Conservation (phyloP, 345 rosid genomes). For the Dovyalis caffra region DNA sequence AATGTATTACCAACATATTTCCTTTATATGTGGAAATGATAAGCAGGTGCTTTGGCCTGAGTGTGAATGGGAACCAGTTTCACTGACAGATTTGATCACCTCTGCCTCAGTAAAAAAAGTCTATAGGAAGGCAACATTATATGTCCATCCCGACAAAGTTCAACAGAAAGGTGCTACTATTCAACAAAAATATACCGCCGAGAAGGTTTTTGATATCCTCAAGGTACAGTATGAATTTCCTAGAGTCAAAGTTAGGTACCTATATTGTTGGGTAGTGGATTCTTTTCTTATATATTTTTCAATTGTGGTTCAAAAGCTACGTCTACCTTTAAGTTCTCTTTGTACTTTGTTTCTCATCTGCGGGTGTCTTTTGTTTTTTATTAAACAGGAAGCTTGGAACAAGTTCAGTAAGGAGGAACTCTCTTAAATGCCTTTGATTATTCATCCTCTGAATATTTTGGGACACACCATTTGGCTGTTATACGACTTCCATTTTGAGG, state of each 20-base stretch:
- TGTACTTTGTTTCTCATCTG: background rate
- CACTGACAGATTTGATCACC: constrained; percentile 84
- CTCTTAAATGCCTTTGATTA: constrained; percentile 17
- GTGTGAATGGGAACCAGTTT: constrained; percentile 83
- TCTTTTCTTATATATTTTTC: background rate
- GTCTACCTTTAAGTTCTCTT: background rate
- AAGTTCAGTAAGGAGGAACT: constrained; percentile 62
- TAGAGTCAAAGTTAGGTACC: background rate
- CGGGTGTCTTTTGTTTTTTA: constrained; percentile 1
- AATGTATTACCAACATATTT: constrained; percentile 2
- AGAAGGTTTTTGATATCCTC: constrained; percentile 93
- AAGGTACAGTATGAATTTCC: constrained; percentile 46
- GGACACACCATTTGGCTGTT: background rate
- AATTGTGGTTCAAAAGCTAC: background rate
- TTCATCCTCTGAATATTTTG: background rate
- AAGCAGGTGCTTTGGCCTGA: constrained; percentile 90
- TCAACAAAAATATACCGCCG: constrained; percentile 84
- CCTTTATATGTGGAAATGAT: constrained; percentile 13
- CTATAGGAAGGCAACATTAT: constrained; percentile 76
- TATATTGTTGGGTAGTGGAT: background rate
- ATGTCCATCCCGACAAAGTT: constrained; percentile 97
- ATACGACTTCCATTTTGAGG: background rate
- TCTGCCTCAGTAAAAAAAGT: constrained; percentile 83
- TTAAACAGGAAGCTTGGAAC: constrained; percentile 60
- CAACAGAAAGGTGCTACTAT: constrained; percentile 93